Evolutionary conservation across 768 basidiomycete species (phyloP).

Genomic region (Trametes elegans): DNA sequence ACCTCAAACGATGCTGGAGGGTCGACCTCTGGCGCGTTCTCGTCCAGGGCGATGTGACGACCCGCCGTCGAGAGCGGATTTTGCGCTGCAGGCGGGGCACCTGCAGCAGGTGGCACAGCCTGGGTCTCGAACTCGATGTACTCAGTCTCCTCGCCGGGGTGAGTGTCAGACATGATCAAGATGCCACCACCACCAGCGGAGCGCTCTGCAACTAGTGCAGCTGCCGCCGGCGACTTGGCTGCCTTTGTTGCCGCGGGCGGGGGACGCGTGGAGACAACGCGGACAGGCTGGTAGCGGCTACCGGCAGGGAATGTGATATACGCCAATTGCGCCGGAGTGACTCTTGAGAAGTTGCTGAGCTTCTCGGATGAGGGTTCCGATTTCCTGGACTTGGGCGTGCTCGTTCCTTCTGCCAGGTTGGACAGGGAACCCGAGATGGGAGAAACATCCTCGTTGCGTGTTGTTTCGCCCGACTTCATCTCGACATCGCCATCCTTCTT

Average conservation of each 20-base stretch:
- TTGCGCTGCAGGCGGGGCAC: constrained; percentile 15
- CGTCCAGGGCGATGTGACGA: constrained; percentile 65
- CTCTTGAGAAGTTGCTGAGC: constrained; percentile 86
- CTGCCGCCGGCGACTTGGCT: constrained; percentile 17
- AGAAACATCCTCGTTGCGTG: constrained; percentile 47
- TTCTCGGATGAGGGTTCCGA: constrained; percentile 74
- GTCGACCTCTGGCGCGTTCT: constrained; percentile 64
- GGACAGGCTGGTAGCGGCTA: constrained; percentile 85
- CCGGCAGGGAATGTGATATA: constrained; percentile 79
- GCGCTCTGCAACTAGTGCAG: constrained; percentile 48
- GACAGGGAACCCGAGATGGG: constrained; percentile 54
- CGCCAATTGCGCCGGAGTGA: constrained; percentile 85
- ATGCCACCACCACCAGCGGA: constrained; percentile 86
- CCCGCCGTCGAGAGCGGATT: constrained; percentile 29
- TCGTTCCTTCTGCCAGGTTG: constrained; percentile 42
- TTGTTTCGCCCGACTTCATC: constrained; percentile 67
- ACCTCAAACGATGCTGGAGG: constrained; percentile 86
- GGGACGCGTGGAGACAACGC: constrained; percentile 58
- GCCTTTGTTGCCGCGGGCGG: constrained; percentile 17
- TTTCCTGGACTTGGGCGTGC: constrained; percentile 49
- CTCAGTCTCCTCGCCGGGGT: constrained; percentile 68
- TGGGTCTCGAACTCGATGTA: constrained; percentile 59
- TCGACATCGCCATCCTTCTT: constrained; percentile 69
- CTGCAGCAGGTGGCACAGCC: constrained; percentile 23
- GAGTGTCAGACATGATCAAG: constrained; percentile 73